Conservation (phyloP, 495 filamentous ascomycete genomes). For the Platismatia glauca region DNA sequence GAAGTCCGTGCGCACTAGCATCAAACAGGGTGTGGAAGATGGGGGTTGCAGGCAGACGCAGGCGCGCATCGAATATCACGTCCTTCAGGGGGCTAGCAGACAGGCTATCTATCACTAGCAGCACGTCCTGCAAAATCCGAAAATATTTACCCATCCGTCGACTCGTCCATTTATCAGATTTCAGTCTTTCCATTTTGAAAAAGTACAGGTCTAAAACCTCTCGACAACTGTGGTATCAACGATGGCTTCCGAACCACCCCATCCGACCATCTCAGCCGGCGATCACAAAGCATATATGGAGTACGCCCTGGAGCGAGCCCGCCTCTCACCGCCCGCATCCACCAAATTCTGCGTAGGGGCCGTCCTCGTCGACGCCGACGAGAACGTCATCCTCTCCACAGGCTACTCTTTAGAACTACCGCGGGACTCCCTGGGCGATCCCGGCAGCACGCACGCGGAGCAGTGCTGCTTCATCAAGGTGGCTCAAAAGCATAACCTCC, state of each 20-base stretch:
- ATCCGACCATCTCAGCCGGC: constrained; percentile 21
- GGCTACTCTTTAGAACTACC: constrained; percentile 31
- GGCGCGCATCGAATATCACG: not conserved
- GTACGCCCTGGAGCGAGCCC: constrained; percentile 24
- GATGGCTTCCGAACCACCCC: constrained; percentile 9
- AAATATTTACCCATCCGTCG: not conserved
- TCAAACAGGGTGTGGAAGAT: not conserved
- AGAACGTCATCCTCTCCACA: constrained; percentile 25
- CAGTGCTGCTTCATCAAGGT: constrained; percentile 43
- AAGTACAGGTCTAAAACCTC: too few relatives aligned
- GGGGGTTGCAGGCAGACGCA: not conserved
- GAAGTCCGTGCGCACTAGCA: not conserved
- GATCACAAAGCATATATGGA: constrained; percentile 30
- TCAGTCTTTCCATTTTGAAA: too few relatives aligned
- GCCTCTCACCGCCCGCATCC: constrained; percentile 26
- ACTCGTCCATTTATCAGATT: too few relatives aligned
- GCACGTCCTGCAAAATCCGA: not conserved
- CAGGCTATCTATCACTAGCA: not conserved
- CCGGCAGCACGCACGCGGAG: constrained; percentile 33
- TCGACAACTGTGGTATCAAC: too few relatives aligned
- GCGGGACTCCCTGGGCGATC: constrained; percentile 29
- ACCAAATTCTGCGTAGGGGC: constrained; percentile 32
- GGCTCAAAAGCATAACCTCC: constrained; percentile 31
- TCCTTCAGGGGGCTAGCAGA: not conserved
- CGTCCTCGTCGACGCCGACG: constrained; percentile 27